Conservation (phyloP, 495 filamentous ascomycete species). For the Penicillium cataractarum region DNA sequence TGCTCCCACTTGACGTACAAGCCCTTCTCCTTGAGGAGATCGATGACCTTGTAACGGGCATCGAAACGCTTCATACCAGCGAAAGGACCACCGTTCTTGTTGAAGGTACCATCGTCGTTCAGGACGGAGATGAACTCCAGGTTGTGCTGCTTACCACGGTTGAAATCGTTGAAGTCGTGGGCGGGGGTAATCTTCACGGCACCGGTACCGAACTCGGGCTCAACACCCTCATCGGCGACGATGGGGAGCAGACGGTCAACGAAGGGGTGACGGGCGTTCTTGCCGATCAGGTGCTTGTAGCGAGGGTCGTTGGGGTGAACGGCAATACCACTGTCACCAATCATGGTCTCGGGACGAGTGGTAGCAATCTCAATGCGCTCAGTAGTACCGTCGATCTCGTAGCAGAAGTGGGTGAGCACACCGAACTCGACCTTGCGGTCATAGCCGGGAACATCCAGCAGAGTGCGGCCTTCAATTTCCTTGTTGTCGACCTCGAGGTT, state of each 20-base stretch:
- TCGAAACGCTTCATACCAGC: conserved; percentile 76
- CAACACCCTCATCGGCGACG: conserved; percentile 70
- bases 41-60: conserved; percentile 69
- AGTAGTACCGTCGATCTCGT: conserved; percentile 64
- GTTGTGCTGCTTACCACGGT: conserved; percentile 68
- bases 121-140: conserved; percentile 55
- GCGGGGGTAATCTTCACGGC: conserved; percentile 80
- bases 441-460: conserved; percentile 67
- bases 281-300: conserved; percentile 68
- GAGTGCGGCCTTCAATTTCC: conserved; percentile 67
- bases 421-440: conserved; percentile 73
- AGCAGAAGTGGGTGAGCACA: conserved; percentile 71
- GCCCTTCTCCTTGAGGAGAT: conserved; percentile 69
- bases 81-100: conserved; percentile 62
- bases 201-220: conserved; percentile 77
- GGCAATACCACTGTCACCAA: conserved; percentile 76
- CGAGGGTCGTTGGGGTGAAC: conserved; percentile 74
- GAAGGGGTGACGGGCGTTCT: conserved; percentile 72
- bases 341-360: conserved; percentile 81
- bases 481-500: conserved; percentile 79
- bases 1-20: conserved; percentile 77
- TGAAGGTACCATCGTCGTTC: conserved; percentile 67
- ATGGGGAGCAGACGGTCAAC: conserved; percentile 68
- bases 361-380: conserved; percentile 77
- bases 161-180: conserved; percentile 79